These are phyloP conservation scores for Incumbomyces lentus DNA, from an alignment of 2,329 filamentous ascomycete species.

Conservation along the genomic window DNA sequence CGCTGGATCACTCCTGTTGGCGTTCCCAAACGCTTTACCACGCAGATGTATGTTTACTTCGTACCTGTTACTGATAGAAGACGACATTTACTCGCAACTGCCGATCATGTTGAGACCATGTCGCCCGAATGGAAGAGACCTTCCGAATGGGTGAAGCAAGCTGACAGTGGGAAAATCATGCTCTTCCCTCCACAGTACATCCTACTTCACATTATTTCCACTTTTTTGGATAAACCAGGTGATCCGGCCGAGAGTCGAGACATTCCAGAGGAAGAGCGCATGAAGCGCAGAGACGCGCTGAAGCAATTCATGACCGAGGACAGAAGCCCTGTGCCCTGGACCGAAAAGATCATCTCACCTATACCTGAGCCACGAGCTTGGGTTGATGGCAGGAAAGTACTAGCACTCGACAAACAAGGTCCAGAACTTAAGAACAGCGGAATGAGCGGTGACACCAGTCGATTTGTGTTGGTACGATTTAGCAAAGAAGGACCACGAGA, in stretches of 20 bases:
- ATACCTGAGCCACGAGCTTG: constrained; percentile 25
- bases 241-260: constrained; percentile 12
- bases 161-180: constrained; percentile 57
- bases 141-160: constrained; percentile 56
- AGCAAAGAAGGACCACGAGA: constrained; percentile 46
- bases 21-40: constrained; percentile 69
- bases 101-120: constrained; percentile 61
- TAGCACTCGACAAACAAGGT: constrained; percentile 46
- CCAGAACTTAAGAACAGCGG: constrained; percentile 40
- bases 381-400: constrained; percentile 39
- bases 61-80: constrained; percentile 25
- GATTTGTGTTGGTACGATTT: constrained; percentile 48
- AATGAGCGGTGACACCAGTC: constrained; percentile 42
- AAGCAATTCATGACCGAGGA: constrained; percentile 38
- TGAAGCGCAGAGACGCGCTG: constrained; percentile 35
- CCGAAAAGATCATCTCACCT: constrained; percentile 38
- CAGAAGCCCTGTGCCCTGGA: constrained; percentile 33
- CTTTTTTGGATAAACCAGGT: constrained; percentile 36
- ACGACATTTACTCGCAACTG: constrained; percentile 47
- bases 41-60: constrained; percentile 88
- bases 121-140: constrained; percentile 68
- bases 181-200: constrained; percentile 82
- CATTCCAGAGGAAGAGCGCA: constrained; percentile 6
- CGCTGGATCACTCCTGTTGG: constrained; percentile 69
- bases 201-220: constrained; percentile 42